A percentile compares a stretch with the other conserved stretches of the same genome.
Conservation (phyloP, 331 rosid species). For the Erythrophleum ivorense region DNA sequence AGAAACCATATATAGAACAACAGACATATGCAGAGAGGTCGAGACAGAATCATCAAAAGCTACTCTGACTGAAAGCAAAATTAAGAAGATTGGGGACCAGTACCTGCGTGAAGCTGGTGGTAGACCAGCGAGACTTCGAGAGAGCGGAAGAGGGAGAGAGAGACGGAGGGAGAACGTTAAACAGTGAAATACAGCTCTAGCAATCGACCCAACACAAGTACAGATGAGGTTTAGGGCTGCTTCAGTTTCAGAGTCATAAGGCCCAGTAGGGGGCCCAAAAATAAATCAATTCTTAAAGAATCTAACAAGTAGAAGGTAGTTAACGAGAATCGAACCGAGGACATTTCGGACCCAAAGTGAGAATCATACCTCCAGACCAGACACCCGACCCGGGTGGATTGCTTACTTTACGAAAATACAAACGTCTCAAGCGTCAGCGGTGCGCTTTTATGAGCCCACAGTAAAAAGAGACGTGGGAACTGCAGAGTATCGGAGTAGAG, state of each 20-base stretch:
- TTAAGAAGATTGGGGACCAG: not conserved
- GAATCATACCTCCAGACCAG: slow-evolving; percentile 78
- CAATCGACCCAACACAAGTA: not conserved
- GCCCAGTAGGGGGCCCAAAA: not conserved
- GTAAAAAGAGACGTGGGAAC: no score
- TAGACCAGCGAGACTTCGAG: not conserved
- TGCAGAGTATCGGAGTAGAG: no score
- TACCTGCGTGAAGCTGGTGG: not conserved
- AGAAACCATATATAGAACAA: not conserved
- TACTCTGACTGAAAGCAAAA: not conserved
- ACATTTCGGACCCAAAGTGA: slow-evolving; percentile 79
- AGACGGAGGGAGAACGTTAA: not conserved
- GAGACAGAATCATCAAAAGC: not conserved
- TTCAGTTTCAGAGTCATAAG: not conserved
- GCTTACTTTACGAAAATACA: no score
- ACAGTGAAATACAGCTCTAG: not conserved
- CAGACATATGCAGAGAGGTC: not conserved
- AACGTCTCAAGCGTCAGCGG: no score
- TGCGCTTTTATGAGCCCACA: no score
- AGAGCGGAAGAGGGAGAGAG: not conserved
- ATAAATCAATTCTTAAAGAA: not conserved
- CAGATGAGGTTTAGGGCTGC: not conserved
- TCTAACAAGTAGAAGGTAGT: not conserved
- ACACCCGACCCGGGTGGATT: slow-evolving; percentile 34
- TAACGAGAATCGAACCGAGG: slow-evolving; percentile 71